phyloP scores from a whole-genome alignment of 352 stramenopile genomes.

The Phytophthora lateralis region DNA sequence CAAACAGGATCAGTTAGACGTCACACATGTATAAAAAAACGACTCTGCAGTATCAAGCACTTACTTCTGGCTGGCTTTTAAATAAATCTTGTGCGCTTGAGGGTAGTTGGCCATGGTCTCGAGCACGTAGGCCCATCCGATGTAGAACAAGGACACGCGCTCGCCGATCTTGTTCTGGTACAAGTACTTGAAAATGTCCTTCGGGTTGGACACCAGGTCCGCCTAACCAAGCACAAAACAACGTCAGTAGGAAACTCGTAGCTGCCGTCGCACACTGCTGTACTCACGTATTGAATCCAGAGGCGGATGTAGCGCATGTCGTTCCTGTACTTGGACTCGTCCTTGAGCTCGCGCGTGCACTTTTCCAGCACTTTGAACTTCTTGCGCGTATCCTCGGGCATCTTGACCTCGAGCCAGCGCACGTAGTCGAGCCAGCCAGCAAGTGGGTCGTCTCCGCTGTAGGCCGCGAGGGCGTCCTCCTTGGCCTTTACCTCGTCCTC shows the following conservation, averaged over 20 bases:
- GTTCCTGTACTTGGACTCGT: conserved; percentile 66
- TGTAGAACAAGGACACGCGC: conserved; percentile 82
- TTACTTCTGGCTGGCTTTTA: conserved; percentile 88
- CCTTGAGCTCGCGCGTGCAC: conserved; percentile 75
- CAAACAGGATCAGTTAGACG: conserved; percentile 3
- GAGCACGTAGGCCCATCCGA: conserved; percentile 84
- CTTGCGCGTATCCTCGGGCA: conserved; percentile 84
- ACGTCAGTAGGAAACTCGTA: neutral
- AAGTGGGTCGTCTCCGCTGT: conserved; percentile 71
- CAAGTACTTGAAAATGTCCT: conserved; percentile 90
- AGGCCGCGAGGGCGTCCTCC: conserved; percentile 51
- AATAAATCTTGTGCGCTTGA: conserved; percentile 86
- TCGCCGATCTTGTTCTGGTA: conserved; percentile 89
- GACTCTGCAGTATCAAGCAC: conserved; percentile 10
- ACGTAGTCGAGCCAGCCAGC: conserved; percentile 75
- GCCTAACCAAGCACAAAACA: conserved; percentile 46
- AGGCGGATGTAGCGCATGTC: conserved; percentile 83
- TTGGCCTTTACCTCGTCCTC: conserved; percentile 59
- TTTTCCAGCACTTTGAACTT: conserved; percentile 79
- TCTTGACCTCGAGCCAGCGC: conserved; percentile 80
- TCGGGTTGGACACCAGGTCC: conserved; percentile 84
- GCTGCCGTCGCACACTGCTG: neutral
- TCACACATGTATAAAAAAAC: neutral
- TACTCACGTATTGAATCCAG: conserved; percentile 90
- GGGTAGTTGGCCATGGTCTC: conserved; percentile 84